phyloP scores from a whole-genome alignment of 495 filamentous ascomycete genomes.

The Neurospora sp. region DNA sequence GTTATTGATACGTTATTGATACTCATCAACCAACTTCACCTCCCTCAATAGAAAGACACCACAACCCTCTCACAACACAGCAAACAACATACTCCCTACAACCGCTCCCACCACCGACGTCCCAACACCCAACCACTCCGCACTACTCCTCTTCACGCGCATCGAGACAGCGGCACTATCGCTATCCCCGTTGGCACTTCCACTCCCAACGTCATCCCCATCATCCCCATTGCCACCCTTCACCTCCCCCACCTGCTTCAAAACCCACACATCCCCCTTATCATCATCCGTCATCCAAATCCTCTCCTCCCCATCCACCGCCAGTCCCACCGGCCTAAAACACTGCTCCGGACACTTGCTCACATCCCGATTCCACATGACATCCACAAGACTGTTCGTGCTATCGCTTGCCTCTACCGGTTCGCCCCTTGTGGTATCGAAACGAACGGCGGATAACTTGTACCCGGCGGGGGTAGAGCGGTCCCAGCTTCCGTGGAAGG shows the following conservation, averaged over 20 bases:
- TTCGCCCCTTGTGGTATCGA: constrained; percentile 24
- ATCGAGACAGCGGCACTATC: background rate
- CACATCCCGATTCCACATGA: constrained; percentile 41
- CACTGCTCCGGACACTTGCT: constrained; percentile 37
- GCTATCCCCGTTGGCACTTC: background rate
- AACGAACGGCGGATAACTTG: constrained; percentile 38
- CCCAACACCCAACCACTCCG: constrained; percentile 4
- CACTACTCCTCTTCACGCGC: background rate
- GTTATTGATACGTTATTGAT: no score
- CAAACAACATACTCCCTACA: constrained; percentile 5
- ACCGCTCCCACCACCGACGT: constrained; percentile 1
- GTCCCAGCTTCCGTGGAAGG: constrained; percentile 43
- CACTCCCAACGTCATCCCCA: background rate
- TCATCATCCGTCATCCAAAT: constrained; percentile 48
- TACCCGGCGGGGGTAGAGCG: constrained; percentile 46
- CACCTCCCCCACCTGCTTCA: constrained; percentile 16
- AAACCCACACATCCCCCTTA: constrained; percentile 49
- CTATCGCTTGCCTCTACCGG: constrained; percentile 34
- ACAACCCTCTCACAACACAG: background rate
- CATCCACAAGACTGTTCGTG: constrained; percentile 31
- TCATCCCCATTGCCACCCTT: background rate
- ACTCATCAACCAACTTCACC: background rate
- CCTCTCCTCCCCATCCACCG: constrained; percentile 35
- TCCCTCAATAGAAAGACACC: background rate
- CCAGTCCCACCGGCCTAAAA: constrained; percentile 47